Conservation (phyloP, 2,329 filamentous ascomycete species). For the Rhynchosporium secalis region DNA sequence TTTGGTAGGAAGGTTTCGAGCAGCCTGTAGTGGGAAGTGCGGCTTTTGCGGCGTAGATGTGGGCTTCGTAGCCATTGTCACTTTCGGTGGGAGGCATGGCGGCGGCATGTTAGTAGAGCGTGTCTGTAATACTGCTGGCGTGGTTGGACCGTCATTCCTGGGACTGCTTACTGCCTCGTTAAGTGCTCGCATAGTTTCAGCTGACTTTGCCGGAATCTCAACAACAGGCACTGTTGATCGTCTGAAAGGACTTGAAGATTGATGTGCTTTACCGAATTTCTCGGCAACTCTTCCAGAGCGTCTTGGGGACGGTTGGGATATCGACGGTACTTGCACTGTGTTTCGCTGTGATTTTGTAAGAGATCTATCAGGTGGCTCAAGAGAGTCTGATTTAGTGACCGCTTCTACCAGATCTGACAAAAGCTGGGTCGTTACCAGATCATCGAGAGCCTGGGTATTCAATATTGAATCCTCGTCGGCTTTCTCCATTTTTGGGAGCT, state of each 20-base stretch:
- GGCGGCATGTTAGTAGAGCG: constrained; percentile 31
- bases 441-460: constrained; percentile 19
- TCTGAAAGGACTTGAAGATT: neutral
- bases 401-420: constrained; percentile 26
- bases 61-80: constrained; percentile 15
- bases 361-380: constrained; percentile 1
- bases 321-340: neutral
- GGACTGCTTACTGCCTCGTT: neutral
- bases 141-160: neutral
- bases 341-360: neutral
- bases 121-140: constrained; percentile 15
- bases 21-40: neutral
- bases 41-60: constrained; percentile 11
- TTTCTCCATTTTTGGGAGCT: constrained; percentile 15
- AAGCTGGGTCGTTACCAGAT: constrained; percentile 26
- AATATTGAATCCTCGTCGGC: constrained; percentile 18
- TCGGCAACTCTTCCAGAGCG: constrained; percentile 2
- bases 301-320: neutral
- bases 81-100: constrained; percentile 22
- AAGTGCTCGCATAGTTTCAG: neutral
- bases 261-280: neutral
- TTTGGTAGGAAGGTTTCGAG: neutral
- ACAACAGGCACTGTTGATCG: neutral
- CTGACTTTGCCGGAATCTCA: neutral
- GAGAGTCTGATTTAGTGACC: constrained; percentile 17